Evolutionary conservation across 495 filamentous ascomycete species (phyloP).

Genomic region (Neurospora cerealis): DNA sequence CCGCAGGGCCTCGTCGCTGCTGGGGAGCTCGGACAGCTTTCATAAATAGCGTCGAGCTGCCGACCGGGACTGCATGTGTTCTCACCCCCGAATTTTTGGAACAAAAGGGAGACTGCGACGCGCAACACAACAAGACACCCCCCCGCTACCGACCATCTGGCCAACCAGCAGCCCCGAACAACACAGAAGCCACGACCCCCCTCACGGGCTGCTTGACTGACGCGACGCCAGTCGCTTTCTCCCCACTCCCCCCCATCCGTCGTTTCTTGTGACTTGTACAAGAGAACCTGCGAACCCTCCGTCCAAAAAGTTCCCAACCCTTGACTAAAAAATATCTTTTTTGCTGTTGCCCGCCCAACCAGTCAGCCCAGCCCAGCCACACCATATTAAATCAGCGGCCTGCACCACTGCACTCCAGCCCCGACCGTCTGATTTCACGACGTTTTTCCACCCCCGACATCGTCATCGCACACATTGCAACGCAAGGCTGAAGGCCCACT

Average conservation of each 20-base stretch:
- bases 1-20: slow-evolving; percentile 1
- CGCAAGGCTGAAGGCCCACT: slow-evolving; percentile 17
- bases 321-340: slow-evolving; percentile 1
- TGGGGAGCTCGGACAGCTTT: slow-evolving; percentile 16
- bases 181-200: background rate
- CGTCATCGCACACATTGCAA: slow-evolving; percentile 2
- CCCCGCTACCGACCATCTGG: background rate
- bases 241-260: background rate
- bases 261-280: background rate
- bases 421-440: slow-evolving; percentile 3
- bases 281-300: background rate
- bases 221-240: background rate
- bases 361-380: background rate
- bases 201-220: background rate
- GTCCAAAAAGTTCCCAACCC: background rate
- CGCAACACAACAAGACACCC: slow-evolving; percentile 13
- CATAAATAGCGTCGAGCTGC: slow-evolving; percentile 32
- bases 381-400: background rate
- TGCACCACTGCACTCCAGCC: background rate
- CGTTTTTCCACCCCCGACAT: slow-evolving; percentile 19
- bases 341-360: background rate
- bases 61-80: slow-evolving; percentile 29
- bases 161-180: slow-evolving; percentile 13
- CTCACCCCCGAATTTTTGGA: slow-evolving; percentile 22
- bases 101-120: slow-evolving; percentile 13